These are phyloP conservation scores for Fusarium acutatum DNA, from an alignment of 2,329 filamentous ascomycete genomes.

Conservation along the genomic window DNA sequence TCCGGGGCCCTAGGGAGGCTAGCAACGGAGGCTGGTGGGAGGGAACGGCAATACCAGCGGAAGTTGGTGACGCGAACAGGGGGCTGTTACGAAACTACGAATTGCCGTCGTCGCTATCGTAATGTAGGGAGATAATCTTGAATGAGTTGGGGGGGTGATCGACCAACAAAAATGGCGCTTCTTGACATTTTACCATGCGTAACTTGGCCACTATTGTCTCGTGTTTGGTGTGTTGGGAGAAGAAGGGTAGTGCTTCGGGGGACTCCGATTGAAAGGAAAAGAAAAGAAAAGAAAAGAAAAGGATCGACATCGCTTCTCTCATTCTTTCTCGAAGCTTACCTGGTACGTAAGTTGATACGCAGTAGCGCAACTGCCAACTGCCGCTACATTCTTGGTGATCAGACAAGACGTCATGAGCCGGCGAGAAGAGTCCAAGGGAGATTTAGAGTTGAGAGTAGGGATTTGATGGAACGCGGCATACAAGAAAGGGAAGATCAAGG, in stretches of 20 bases:
- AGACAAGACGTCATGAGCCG: constrained; percentile 9
- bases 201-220: constrained; percentile 15
- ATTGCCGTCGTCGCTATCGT: constrained; percentile 14
- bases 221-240: neutral
- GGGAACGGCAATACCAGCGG: constrained; percentile 26
- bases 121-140: constrained; percentile 17
- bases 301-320: constrained; percentile 21
- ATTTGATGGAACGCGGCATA: constrained; percentile 3
- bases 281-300: neutral
- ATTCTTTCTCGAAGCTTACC: constrained; percentile 31
- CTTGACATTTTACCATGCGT: neutral
- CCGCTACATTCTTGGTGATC: constrained; percentile 2
- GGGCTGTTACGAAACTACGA: constrained; percentile 1
- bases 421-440: neutral
- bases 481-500: neutral
- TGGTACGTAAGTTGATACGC: constrained; percentile 17
- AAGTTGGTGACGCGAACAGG: constrained; percentile 25
- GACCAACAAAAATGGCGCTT: constrained; percentile 27
- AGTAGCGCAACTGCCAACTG: constrained; percentile 24
- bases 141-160: constrained; percentile 7
- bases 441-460: constrained; percentile 13
- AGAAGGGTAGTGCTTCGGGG: neutral
- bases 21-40: constrained; percentile 13
- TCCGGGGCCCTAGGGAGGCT: constrained; percentile 12
- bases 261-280: neutral